Evolutionary conservation across 345 rosid genomes (phyloP).

Genomic region (Kernera saxatilis): DNA sequence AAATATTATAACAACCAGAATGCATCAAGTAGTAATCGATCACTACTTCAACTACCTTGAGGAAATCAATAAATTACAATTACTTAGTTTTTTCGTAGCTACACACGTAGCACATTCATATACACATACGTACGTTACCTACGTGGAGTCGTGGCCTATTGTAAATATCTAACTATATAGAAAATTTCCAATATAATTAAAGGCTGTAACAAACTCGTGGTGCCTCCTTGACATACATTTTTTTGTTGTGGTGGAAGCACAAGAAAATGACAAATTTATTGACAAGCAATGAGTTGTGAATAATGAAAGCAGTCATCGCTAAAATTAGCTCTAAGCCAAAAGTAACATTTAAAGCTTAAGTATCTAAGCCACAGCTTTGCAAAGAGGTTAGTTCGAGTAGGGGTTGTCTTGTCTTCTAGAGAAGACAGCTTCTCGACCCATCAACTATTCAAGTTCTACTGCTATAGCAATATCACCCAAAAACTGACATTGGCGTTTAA

Average conservation of each 20-base stretch:
- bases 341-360: neutral
- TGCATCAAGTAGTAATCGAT: neutral
- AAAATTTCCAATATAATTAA: neutral
- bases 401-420: neutral
- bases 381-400: neutral
- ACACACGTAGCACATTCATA: constrained; percentile 10
- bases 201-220: neutral
- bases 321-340: constrained; percentile 1
- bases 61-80: neutral
- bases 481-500: neutral
- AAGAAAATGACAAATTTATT: neutral
- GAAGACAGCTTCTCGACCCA: constrained; percentile 19
- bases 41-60: constrained; percentile 1
- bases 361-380: neutral
- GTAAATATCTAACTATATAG: neutral
- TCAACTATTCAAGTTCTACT: neutral
- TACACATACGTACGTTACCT: neutral
- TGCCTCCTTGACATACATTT: neutral
- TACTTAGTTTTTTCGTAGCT: neutral
- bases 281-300: neutral
- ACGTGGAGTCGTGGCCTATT: no score
- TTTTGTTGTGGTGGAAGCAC: neutral
- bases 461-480: neutral
- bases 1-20: neutral
- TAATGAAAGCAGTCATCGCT: neutral